Evolutionary conservation across 352 stramenopile species (phyloP), one percentile per base, ranked within the genome.

Genomic region (Globisporangium recalcitrans): DNA sequence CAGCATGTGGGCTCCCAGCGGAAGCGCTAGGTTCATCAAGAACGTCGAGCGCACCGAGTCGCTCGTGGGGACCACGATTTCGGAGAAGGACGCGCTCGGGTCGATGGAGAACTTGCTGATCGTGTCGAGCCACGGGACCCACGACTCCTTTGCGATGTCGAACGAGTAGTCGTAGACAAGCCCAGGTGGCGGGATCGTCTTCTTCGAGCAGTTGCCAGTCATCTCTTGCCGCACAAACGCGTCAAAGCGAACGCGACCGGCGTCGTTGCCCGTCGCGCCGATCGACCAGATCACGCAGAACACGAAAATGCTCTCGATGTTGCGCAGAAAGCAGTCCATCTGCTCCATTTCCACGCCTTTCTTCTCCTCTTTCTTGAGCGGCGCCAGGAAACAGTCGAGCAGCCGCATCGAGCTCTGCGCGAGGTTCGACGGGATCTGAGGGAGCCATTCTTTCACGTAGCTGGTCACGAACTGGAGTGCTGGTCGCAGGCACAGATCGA

Each of bases 41-140:
- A 96, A 97, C 2, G 85, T 98, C 44, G 96, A 96, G 32, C 93
- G 85, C 14, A 98, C 87, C 4, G 88, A 97, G 69, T 98, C 95
- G 29, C 85, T 90, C 10, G 93, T 98, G 3, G 95, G 95, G 7
- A 98, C 88, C 19, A 98, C 96, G 9, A 98, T 71, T 57, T 98
- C 95, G 0, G 80, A 85, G 62, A 98, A 98, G 0, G 75, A 88
- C 2, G 90, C 77, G 3, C 78, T 82, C 1, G 81, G 69, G 34
- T 91, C 94, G 73, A 82, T 80, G 1, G 68, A 71, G 49, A 88
- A 94, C 60, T 88, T 77, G 32, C 74, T 72, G 38, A 97, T 95
- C 3, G 90, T 98, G 16, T 97, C 85, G 34, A 98, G 82, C 93
- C 93, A 98, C 4, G 72, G 75, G 0, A 97, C 73, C 94, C 94